phyloP scores from a whole-genome alignment of 2,329 filamentous ascomycete species.

The Aquanectria penicillioides region DNA sequence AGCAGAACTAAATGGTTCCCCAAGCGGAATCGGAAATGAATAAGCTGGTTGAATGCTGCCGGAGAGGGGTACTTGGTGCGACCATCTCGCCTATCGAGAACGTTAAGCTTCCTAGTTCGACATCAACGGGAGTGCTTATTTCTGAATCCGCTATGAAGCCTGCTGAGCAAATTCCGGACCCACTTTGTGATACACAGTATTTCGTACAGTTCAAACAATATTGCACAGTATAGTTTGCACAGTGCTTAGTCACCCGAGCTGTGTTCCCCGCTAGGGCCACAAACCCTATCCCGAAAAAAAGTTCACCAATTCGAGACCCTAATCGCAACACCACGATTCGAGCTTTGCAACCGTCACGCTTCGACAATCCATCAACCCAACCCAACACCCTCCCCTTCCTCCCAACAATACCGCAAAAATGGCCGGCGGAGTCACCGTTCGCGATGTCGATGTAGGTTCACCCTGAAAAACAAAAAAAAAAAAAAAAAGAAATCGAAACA shows the following conservation, averaged over 20 bases:
- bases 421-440: slow-evolving; percentile 82
- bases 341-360: slow-evolving; percentile 40
- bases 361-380: slow-evolving; percentile 46
- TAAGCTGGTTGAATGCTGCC: background rate
- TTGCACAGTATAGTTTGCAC: slow-evolving; percentile 22
- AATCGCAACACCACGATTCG: slow-evolving; percentile 31
- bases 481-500: slow-evolving; percentile 13
- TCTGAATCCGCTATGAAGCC: background rate
- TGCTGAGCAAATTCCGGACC: background rate
- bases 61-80: background rate
- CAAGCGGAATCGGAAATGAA: no score
- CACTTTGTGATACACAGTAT: background rate
- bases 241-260: slow-evolving; percentile 37
- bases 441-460: slow-evolving; percentile 83
- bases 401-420: slow-evolving; percentile 72
- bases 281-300: slow-evolving; percentile 46
- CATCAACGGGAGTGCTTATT: background rate
- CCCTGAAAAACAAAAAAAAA: slow-evolving; percentile 40
- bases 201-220: background rate
- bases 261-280: slow-evolving; percentile 42
- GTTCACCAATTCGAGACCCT: slow-evolving; percentile 36
- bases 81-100: background rate
- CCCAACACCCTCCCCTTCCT: slow-evolving; percentile 40
- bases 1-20: no score
- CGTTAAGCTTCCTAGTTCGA: background rate